Conservation (phyloP, 2,329 filamentous ascomycete species). For the Fusarium algeriense region DNA sequence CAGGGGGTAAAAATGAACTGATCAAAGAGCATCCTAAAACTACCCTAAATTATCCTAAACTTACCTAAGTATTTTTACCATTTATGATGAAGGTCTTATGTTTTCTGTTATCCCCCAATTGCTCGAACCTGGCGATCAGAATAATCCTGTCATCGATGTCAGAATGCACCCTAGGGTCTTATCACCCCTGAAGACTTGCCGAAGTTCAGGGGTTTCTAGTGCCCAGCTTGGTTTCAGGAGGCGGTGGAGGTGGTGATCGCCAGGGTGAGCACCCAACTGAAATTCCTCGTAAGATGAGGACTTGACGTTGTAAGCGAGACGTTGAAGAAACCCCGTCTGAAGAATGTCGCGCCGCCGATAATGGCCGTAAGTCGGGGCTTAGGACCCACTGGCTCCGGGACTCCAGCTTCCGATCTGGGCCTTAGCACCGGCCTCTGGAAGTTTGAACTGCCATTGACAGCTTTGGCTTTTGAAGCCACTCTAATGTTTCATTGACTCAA, state of each 20-base stretch:
- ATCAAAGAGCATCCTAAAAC: no score
- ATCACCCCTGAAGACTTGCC: constrained; percentile 14
- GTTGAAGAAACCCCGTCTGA: neutral
- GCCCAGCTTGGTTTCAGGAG: constrained; percentile 30
- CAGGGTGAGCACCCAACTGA: constrained; percentile 17
- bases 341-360: neutral
- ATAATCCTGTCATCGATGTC: neutral
- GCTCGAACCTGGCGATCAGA: neutral
- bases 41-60: no score
- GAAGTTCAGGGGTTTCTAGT: constrained; percentile 16
- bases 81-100: no score
- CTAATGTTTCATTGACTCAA: neutral
- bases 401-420: neutral
- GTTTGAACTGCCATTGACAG: neutral
- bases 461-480: neutral
- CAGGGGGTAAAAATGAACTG: no score
- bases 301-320: neutral
- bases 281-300: neutral
- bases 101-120: neutral
- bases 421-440: neutral
- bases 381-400: constrained; percentile 13
- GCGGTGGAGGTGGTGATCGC: constrained; percentile 29
- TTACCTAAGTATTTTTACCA: no score
- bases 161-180: neutral
- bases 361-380: neutral